Evolutionary conservation across 768 basidiomycete genomes (phyloP), one percentile per base, ranked within the genome.

Genomic region (Kwoniella newhampshirensis): DNA sequence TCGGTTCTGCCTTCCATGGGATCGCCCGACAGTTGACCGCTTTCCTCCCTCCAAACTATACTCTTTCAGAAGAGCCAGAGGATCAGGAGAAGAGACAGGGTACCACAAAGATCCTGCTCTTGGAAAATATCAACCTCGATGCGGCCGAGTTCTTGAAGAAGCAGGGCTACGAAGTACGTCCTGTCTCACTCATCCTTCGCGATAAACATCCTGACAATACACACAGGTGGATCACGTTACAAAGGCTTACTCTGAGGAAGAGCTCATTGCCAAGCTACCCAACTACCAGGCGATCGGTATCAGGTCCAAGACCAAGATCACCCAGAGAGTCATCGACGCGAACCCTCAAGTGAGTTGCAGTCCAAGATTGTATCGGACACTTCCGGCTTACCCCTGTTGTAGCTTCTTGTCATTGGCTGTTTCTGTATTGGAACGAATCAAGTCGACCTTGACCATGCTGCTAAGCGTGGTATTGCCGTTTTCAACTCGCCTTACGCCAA

Each of bases 381-480:
- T n/a, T n/a, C n/a, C n/a, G n/a, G 35, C 20, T 17, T 21, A 46
- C 32, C n/a, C 17, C 25, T 13, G 40, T 11, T 40, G 13, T 70
- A 99, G 92, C 87, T 99, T 43, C 83, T 97, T 12, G 89, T 87
- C 71, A 91, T 98, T 62, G 94, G 96, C 11, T 99, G 96, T 77
- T 99, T 99, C 83, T 99, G 96, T 79, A 99, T 99, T 64, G 96
- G 96, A 48, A 93, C 91, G 51, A 98, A 98, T 78, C 96, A 98
- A 77, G 96, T 98, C 64, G 92, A 97, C 74, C 85, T 99, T 43
- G 59, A 74, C 47, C 85, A 87, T 2, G 91, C 93, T 23, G 85
- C 87, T 32, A 84, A 84, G 51, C 85, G 88, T 50, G 96, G 96
- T 57, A 88, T 99, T 64, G 91, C 94, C 26, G 94, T 99, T 53